These are phyloP conservation scores for Astragalus glycyphyllos DNA, from an alignment of 306 rosid species.

Conservation along the genomic window DNA sequence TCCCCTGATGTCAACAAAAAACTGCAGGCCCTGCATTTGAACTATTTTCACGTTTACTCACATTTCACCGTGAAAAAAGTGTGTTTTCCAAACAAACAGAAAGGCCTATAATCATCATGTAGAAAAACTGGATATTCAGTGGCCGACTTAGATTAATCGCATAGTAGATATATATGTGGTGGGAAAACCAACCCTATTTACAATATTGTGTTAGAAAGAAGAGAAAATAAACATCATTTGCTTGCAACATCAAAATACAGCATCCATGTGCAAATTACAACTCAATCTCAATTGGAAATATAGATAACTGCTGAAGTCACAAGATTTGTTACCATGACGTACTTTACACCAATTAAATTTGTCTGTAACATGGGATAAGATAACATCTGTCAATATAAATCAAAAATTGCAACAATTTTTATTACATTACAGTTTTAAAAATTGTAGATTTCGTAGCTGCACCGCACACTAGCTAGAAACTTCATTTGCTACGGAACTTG, in stretches of 20 bases:
- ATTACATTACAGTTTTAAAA: background rate
- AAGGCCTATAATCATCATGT: no score
- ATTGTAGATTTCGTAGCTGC: background rate
- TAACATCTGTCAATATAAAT: conserved; percentile 9
- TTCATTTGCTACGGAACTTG: background rate
- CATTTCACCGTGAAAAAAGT: no score
- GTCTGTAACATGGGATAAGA: background rate
- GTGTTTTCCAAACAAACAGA: no score
- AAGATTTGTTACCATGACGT: conserved; percentile 6
- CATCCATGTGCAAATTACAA: background rate
- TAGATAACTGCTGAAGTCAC: conserved; percentile 36
- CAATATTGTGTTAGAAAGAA: no score
- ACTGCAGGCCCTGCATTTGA: no score
- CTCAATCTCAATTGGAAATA: background rate
- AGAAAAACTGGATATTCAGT: no score
- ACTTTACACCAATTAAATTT: no score
- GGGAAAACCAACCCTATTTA: no score
- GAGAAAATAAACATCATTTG: background rate
- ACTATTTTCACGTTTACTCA: no score
- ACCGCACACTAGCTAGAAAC: background rate
- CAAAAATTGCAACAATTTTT: background rate
- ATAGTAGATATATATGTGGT: no score
- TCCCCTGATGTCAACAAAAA: no score
- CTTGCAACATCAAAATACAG: background rate
- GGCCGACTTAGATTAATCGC: no score